These are phyloP conservation scores for Prunus armeniaca DNA, from an alignment of 306 rosid species.

Conservation along the genomic window DNA sequence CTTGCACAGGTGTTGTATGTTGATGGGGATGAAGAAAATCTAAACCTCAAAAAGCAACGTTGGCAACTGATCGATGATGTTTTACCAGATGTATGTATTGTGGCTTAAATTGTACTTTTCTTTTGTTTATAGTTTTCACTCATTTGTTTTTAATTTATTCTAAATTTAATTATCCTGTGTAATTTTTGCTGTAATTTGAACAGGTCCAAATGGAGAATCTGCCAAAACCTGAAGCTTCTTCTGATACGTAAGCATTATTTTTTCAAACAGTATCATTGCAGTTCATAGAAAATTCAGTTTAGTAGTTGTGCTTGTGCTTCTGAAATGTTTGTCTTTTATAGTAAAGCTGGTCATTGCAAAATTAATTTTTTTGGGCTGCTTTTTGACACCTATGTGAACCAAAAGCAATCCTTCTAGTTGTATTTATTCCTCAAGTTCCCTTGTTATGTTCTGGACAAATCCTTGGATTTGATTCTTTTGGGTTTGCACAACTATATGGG, in stretches of 20 bases:
- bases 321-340: neutral
- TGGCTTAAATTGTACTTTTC: constrained; percentile 4
- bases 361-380: neutral
- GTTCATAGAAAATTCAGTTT: neutral
- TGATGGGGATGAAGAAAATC: constrained; percentile 60
- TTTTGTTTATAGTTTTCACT: neutral
- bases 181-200: constrained; percentile 6
- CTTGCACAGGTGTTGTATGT: constrained; percentile 47
- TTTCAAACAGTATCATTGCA: neutral
- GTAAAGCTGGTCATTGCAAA: neutral
- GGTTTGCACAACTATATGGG: neutral
- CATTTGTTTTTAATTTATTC: neutral
- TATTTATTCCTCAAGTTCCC: neutral
- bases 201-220: constrained; percentile 46
- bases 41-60: constrained; percentile 56
- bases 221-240: constrained; percentile 33
- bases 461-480: neutral
- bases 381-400: neutral
- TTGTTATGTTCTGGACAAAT: neutral
- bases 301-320: neutral
- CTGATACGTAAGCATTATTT: constrained; percentile 45
- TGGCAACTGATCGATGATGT: constrained; percentile 41
- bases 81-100: constrained; percentile 32
- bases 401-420: neutral
- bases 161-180: neutral